A percentile compares a stretch with the other conserved stretches of the same genome.
Conservation (phyloP, 176 grass and related monocot species). For the Lolium rigidum region DNA sequence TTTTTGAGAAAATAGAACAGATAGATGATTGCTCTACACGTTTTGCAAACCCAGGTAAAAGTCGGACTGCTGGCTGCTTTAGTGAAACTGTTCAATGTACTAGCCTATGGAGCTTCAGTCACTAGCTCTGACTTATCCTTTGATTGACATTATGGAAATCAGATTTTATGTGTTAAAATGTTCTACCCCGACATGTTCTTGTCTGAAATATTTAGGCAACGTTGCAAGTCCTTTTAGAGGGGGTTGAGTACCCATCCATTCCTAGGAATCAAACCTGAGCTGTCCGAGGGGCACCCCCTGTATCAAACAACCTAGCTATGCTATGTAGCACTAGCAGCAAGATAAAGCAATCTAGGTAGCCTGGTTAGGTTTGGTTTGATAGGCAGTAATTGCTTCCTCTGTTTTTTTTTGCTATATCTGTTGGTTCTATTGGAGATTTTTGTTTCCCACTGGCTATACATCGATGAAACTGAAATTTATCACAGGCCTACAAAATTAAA, state of each 20-base stretch:
- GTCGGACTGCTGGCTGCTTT: slow-evolving; percentile 8
- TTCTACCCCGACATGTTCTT: background rate
- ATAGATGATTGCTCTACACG: background rate
- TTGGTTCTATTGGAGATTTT: background rate
- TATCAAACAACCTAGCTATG: background rate
- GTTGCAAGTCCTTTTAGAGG: slow-evolving; percentile 8
- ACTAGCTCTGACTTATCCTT: background rate
- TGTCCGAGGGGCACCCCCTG: background rate
- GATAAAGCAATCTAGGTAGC: background rate
- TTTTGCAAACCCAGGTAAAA: slow-evolving; percentile 17
- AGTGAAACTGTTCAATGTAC: slow-evolving; percentile 13
- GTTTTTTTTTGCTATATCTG: background rate
- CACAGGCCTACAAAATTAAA: background rate
- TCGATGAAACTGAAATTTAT: background rate
- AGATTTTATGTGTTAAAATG: background rate
- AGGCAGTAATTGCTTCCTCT: background rate
- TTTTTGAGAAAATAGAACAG: background rate
- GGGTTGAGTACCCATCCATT: background rate
- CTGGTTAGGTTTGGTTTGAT: slow-evolving; percentile 20
- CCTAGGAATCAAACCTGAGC: background rate
- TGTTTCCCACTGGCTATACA: background rate
- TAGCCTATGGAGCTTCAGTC: background rate
- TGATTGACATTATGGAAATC: slow-evolving; percentile 2
- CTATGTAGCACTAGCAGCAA: background rate
- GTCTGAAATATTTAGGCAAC: background rate